Evolutionary conservation across 495 filamentous ascomycete species (phyloP).

Genomic region (Neurospora sp.): DNA sequence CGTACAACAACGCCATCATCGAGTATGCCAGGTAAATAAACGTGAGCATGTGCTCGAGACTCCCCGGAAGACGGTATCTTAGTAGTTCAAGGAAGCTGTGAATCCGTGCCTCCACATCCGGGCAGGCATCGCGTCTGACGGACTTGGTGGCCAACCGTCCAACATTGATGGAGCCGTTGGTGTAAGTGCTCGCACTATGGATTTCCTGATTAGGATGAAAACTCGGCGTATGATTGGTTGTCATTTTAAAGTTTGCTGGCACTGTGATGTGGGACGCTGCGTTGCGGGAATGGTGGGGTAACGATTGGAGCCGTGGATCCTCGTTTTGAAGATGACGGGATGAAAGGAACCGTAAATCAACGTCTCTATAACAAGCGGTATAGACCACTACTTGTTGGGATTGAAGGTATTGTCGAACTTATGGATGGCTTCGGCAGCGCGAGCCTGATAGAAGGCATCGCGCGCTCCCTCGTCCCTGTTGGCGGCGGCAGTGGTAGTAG

Average conservation of each 20-base stretch:
- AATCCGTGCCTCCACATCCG: constrained; percentile 64
- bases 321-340: neutral
- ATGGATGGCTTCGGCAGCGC: neutral
- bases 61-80: constrained; percentile 55
- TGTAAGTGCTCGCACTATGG: neutral
- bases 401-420: neutral
- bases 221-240: neutral
- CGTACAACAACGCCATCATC: constrained; percentile 67
- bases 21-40: constrained; percentile 77
- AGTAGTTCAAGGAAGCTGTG: constrained; percentile 65
- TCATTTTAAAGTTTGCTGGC: neutral
- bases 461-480: neutral
- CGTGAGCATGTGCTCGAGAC: constrained; percentile 66
- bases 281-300: neutral
- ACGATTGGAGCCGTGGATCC: neutral
- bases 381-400: neutral
- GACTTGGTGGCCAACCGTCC: constrained; percentile 51
- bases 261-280: neutral
- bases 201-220: neutral
- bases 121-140: constrained; percentile 72
- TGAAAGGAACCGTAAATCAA: neutral
- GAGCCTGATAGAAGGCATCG: neutral
- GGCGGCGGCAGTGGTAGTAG: neutral
- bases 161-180: neutral
- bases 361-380: neutral